Base-by-base conservation (phyloP, 2,329 filamentous ascomycete species). In the Penicillium crustosum region DNA sequence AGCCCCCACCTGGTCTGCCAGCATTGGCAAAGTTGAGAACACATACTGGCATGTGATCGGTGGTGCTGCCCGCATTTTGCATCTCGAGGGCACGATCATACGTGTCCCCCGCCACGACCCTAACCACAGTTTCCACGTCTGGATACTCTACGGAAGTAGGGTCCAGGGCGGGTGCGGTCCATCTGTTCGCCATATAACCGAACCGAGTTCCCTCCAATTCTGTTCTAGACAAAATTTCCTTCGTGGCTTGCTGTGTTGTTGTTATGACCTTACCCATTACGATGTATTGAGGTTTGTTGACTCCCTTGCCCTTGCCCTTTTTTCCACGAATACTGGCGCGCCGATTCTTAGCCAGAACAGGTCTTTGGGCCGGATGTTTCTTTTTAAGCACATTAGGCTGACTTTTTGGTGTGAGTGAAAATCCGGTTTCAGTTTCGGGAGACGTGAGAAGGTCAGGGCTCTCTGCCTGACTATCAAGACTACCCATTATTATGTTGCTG, bases 1-100 rank as follows among this genome's bases (percentile, higher is more conserved):
- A 90, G 19, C 86, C 86, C 21, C 88, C 87, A n/a, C 87, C 88
- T 0, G 83, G 79, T 15, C 67, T 71, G 4, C 71, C 64, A 47
- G 83, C 79, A 50, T 84, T 88, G 17, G 87, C 87, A 75, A 89
- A 84, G 66, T 89, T 90, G 58, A 90, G 76, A 25, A 89, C 79
- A 33, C 81, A 83, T n/a, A 88, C 80, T 8, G 76, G 76, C 55
- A 47, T 53, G 12, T 6, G 9, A 25, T 57, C 49, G 60, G 59
- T 53, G 48, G 62, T 63, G 35, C 64, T 53, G 12, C 51, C 52
- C 25, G 65, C 60, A 31, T 65, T 60, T 25, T 70, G 58, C 39
- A 80, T 65, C 5, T 64, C 66, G 43, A 85, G 75, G 7, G 84
- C 86, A 2, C 79, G 81, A 63, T 86, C 82, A 63, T 86, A 79